Evolutionary conservation across 768 basidiomycete genomes (phyloP), one percentile per base, ranked within the genome.

Genomic region (Pleurotus ostreatus): DNA sequence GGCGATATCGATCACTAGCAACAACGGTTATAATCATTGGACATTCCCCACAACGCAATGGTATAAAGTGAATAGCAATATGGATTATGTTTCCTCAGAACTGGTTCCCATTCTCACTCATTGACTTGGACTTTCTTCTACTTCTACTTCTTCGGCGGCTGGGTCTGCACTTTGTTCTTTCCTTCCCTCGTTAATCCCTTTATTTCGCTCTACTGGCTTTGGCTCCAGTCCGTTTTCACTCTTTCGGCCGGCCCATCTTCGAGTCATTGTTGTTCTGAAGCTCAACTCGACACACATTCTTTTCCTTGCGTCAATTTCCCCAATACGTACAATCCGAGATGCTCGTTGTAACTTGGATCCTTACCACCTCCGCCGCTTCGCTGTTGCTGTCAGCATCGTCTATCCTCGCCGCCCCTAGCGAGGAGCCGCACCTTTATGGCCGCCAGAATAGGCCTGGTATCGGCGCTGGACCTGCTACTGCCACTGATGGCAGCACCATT

Each of bases 401-500:
- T 18, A 25, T 34, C 18, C 41, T 53, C 15, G 51, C 51, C 15
- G 51, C 51, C 13, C 51, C 51, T 22, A 41, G 25, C 37, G 26
- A 20, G 6, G 18, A 20, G 13, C 37, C n/a, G 15, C 39, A 40
- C 20, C 16, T 53, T 37, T 11, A 22, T 12, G 26, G 16, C 12
- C 51, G 51, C 23, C 51, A 53, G n/a, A 53, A 53, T n/a, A 41
- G 37, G 38, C 51, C 54, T 2, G 43, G 25, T 20, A 57, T 57
- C 48, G 55, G 55, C 11, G 25, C 45, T 5, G 55, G 55, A 2
- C 55, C 55, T 9, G 45, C 55, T 1, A 57, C 55, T 9, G 57
- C 57, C 1, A 46, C 57, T 13, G 57, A 58, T 20, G 57, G 57
- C 4, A 58, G 55, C 39, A 44, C 44, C 2, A 58, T 58, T 15